Conservation (phyloP, 179 eudicot species). For the Vitellaria paradoxa region DNA sequence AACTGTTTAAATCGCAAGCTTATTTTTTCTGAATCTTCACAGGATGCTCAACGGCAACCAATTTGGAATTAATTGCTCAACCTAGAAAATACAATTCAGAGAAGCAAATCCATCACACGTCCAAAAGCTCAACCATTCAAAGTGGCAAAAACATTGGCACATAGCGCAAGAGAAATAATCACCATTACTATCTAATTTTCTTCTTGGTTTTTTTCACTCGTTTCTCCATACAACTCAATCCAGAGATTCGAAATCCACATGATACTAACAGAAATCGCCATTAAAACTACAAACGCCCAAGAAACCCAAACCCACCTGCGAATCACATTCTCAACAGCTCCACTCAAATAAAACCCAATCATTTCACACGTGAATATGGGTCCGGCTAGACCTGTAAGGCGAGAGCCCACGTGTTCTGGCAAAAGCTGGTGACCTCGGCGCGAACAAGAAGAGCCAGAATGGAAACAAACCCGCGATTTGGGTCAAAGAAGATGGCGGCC, state of each 20-base stretch:
- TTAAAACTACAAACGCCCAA: slow-evolving; percentile 53
- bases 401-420: slow-evolving; percentile 70
- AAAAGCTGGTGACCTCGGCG: slow-evolving; percentile 63
- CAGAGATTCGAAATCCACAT: slow-evolving; percentile 59
- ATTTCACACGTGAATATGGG: slow-evolving; percentile 50
- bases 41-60: not conserved
- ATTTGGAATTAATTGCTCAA: no score
- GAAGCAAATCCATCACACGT: not conserved
- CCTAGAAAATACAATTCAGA: not conserved
- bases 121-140: not conserved
- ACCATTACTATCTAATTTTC: slow-evolving; percentile 25
- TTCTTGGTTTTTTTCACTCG: slow-evolving; percentile 18
- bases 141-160: not conserved
- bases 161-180: not conserved
- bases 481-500: slow-evolving; percentile 30
- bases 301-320: slow-evolving; percentile 69
- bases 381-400: slow-evolving; percentile 58
- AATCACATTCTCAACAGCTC: slow-evolving; percentile 37
- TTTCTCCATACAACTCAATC: slow-evolving; percentile 41
- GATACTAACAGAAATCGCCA: slow-evolving; percentile 57
- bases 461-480: slow-evolving; percentile 35
- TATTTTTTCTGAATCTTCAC: no score
- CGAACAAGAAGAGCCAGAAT: slow-evolving; percentile 43
- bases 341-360: slow-evolving; percentile 41
- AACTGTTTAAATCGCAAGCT: no score